Percentiles rank a stretch among this genome's conserved stretches.
phyloP scores from a whole-genome alignment of 2,329 filamentous ascomycete species.

The Trichophyton verrucosum region DNA sequence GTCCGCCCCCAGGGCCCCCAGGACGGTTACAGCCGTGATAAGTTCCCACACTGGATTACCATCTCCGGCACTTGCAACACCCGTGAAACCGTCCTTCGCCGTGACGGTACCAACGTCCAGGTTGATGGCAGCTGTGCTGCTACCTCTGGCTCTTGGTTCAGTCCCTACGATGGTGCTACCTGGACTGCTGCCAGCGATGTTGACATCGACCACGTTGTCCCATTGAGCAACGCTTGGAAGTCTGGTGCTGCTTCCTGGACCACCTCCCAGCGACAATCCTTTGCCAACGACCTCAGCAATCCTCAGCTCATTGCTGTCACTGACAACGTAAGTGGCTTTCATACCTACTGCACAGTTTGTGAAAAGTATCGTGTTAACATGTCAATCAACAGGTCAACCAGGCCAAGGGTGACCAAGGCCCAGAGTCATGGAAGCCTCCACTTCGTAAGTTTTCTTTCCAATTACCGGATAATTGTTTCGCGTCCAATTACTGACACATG shows the following conservation, averaged over 20 bases:
- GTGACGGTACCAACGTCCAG: conserved; percentile 56
- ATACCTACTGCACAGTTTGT: background rate
- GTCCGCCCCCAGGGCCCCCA: conserved; percentile 45
- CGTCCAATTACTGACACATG: background rate
- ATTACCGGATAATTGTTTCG: background rate
- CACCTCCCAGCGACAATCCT: conserved; percentile 50
- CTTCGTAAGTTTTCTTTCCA: conserved; percentile 33
- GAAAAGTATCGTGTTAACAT: background rate
- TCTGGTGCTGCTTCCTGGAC: conserved; percentile 64
- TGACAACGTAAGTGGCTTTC: conserved; percentile 38
- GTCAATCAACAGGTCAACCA: conserved; percentile 44
- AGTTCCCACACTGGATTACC: conserved; percentile 62
- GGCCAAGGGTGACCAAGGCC: conserved; percentile 58
- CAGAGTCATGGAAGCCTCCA: conserved; percentile 65
- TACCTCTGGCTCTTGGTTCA: conserved; percentile 55
- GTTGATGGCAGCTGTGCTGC: conserved; percentile 49
- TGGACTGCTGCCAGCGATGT: conserved; percentile 58
- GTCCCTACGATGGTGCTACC: conserved; percentile 59
- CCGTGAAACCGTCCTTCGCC: conserved; percentile 57
- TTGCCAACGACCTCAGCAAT: conserved; percentile 64
- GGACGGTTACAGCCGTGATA: conserved; percentile 49
- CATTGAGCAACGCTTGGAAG: conserved; percentile 70
- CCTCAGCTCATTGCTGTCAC: conserved; percentile 73
- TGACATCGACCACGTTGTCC: conserved; percentile 76
- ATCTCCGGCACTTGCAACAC: conserved; percentile 58